Conservation (phyloP, 2,329 filamentous ascomycete genomes). For the Pestalotiopsis sp. region DNA sequence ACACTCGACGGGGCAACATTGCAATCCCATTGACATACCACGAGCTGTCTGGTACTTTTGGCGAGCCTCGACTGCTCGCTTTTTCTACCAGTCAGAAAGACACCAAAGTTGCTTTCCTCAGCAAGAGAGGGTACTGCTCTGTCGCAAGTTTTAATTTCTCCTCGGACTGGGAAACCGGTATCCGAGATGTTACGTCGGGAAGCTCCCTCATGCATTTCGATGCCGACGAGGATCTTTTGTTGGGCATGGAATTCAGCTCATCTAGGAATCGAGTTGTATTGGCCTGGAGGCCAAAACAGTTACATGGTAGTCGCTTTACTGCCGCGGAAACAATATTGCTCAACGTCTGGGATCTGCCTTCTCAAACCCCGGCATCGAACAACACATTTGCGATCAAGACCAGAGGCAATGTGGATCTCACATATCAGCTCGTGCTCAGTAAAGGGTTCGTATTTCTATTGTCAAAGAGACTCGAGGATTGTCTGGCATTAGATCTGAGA, state of each 20-base stretch:
- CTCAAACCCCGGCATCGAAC: not conserved
- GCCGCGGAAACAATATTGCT: not conserved
- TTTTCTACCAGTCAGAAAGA: not conserved
- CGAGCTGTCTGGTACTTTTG: not conserved
- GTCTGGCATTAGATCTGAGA: not conserved
- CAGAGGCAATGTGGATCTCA: not conserved
- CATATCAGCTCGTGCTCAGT: not conserved
- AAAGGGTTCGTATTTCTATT: not conserved
- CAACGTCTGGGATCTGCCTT: not conserved
- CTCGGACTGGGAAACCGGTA: not conserved
- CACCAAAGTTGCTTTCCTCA: not conserved
- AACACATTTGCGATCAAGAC: not conserved
- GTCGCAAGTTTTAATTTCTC: not conserved
- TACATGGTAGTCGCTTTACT: not conserved
- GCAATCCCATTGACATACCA: not conserved
- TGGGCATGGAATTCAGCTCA: not conserved
- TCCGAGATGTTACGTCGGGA: not conserved
- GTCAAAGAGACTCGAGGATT: not conserved
- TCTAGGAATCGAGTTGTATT: not conserved
- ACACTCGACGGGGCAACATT: not conserved
- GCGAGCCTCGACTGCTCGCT: not conserved
- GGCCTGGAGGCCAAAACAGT: not conserved
- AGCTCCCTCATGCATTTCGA: not conserved
- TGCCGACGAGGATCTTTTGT: not conserved
- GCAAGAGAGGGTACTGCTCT: not conserved